Evolutionary conservation across 2,329 filamentous ascomycete species (phyloP).

Genomic region (Colletotrichum acutatum): DNA sequence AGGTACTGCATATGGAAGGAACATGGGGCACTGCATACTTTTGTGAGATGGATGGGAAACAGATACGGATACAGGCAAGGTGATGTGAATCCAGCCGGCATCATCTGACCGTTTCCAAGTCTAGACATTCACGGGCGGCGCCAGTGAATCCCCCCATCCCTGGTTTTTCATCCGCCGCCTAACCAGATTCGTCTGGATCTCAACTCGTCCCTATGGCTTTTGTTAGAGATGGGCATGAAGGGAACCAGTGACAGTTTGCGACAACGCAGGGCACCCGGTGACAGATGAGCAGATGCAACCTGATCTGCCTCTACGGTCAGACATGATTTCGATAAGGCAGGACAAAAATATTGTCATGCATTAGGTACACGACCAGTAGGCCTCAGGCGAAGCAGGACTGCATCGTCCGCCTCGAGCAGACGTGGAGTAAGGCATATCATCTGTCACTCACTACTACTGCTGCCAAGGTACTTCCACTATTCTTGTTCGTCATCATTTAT

Average conservation of each 20-base stretch:
- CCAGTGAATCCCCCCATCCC: background rate
- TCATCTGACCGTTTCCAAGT: conserved; percentile 24
- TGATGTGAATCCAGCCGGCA: conserved; percentile 9
- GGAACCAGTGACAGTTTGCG: conserved; percentile 1
- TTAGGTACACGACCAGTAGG: background rate
- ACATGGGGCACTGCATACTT: no score
- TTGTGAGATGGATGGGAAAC: conserved; percentile 5
- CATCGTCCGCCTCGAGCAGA: no score
- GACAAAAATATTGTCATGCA: background rate
- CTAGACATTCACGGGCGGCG: conserved; percentile 8
- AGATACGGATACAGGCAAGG: background rate
- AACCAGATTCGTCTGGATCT: background rate
- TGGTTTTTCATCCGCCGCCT: background rate
- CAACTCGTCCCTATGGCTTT: background rate
- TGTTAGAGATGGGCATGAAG: background rate
- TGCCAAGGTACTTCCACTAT: no score
- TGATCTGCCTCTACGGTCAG: background rate
- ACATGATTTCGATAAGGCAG: background rate
- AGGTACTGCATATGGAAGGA: background rate
- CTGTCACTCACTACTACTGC: no score
- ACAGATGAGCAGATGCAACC: background rate
- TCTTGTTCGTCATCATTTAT: no score
- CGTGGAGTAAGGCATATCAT: background rate
- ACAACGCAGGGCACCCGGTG: background rate
- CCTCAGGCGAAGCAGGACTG: background rate